These are phyloP conservation scores for Colletotrichum sp. DNA, from an alignment of 2,329 filamentous ascomycete genomes.

Conservation along the genomic window DNA sequence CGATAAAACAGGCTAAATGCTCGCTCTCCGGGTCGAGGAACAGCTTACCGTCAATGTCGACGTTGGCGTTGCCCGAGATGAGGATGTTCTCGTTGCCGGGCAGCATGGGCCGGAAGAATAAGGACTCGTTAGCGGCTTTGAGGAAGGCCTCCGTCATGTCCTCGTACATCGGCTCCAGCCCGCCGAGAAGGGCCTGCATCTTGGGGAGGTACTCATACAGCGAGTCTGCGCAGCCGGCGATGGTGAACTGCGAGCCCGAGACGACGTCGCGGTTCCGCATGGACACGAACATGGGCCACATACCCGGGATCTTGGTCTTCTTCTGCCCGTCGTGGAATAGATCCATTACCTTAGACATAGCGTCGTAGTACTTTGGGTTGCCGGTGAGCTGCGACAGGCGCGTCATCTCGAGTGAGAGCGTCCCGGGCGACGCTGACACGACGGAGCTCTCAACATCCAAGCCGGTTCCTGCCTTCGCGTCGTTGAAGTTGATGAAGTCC, in stretches of 20 bases:
- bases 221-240: constrained; percentile 47
- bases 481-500: constrained; percentile 50
- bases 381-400: constrained; percentile 75
- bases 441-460: constrained; percentile 39
- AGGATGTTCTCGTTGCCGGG: constrained; percentile 59
- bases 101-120: constrained; percentile 67
- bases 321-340: constrained; percentile 70
- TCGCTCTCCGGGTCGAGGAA: constrained; percentile 39
- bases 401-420: constrained; percentile 75
- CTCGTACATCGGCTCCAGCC: constrained; percentile 59
- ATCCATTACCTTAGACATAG: constrained; percentile 71
- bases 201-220: constrained; percentile 47
- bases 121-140: constrained; percentile 56
- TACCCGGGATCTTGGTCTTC: constrained; percentile 69
- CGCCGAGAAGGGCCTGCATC: constrained; percentile 62
- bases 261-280: constrained; percentile 53
- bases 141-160: constrained; percentile 62
- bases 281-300: constrained; percentile 74
- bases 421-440: constrained; percentile 59
- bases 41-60: constrained; percentile 16
- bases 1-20: constrained; percentile 57
- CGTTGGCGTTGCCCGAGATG: constrained; percentile 48
- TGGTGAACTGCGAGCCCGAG: constrained; percentile 32
- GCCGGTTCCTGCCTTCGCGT: constrained; percentile 39
- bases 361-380: constrained; percentile 76